These are phyloP conservation scores for Tirmania nivea DNA, from an alignment of 495 filamentous ascomycete genomes.

Conservation along the genomic window DNA sequence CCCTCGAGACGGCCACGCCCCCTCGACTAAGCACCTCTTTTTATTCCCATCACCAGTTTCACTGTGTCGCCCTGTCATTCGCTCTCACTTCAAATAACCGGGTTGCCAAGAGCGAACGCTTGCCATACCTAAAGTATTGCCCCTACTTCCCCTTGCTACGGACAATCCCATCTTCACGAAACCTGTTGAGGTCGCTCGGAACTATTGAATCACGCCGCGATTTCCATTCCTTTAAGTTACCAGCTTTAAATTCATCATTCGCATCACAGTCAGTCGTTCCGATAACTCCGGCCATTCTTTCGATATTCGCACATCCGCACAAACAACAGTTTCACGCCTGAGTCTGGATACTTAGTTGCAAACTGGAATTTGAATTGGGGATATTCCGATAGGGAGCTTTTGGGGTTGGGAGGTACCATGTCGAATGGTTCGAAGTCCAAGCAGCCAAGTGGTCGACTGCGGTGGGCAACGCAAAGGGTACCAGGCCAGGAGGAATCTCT, in stretches of 20 bases:
- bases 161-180: background rate
- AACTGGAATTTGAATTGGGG: background rate
- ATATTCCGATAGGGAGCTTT: background rate
- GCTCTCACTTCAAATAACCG: background rate
- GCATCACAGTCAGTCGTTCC: background rate
- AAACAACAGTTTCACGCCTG: background rate
- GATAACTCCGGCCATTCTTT: background rate
- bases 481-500: slow-evolving; percentile 42
- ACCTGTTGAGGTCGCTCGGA: background rate
- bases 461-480: slow-evolving; percentile 85
- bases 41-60: too few species aligned
- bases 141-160: background rate
- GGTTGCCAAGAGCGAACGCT: background rate
- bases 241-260: background rate
- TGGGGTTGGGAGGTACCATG: background rate
- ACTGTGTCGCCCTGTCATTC: too few species aligned
- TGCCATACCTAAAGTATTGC: background rate
- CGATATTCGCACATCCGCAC: background rate
- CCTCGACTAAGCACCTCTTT: background rate
- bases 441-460: slow-evolving; percentile 25
- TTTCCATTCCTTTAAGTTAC: background rate
- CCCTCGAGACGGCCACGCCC: too few species aligned
- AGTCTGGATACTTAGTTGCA: background rate
- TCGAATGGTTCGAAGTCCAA: background rate
- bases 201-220: background rate